Percentiles rank a stretch among this genome's conserved stretches.
Conservation (phyloP, 2,329 filamentous ascomycete genomes). For the Monosporascus ibericus region DNA sequence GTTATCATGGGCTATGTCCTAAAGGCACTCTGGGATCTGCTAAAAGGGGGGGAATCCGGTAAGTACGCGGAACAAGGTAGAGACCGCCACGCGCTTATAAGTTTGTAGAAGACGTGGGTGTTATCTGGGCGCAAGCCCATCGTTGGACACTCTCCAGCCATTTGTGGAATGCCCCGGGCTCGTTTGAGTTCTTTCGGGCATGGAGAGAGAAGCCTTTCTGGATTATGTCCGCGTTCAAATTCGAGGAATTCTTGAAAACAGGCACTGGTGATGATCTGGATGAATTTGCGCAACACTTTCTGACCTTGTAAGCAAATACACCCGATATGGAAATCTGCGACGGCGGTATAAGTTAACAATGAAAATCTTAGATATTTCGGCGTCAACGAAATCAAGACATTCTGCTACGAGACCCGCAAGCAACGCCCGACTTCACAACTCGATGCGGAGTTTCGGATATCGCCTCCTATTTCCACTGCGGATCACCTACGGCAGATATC, state of each 20-base stretch:
- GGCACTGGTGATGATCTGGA: conserved; percentile 22
- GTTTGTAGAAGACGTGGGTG: conserved; percentile 7
- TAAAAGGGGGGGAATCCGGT: conserved; percentile 22
- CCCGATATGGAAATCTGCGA: no score
- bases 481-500: background rate
- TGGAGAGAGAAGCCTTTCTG: conserved; percentile 27
- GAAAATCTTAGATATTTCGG: conserved; percentile 14
- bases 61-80: background rate
- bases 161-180: conserved; percentile 36
- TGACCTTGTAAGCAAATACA: conserved; percentile 12
- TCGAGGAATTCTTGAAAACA: conserved; percentile 14
- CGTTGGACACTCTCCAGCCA: conserved; percentile 34
- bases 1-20: conserved; percentile 27
- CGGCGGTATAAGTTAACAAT: background rate
- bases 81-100: background rate
- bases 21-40: conserved; percentile 27
- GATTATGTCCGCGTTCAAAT: conserved; percentile 14
- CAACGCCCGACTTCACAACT: background rate
- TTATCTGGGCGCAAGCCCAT: conserved; percentile 12
- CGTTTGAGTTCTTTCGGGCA: conserved; percentile 35
- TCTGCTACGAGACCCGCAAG: conserved; percentile 16
- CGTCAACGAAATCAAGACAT: conserved; percentile 17
- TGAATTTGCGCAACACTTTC: conserved; percentile 15
- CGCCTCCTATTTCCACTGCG: background rate
- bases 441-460: background rate